Conservation (phyloP, 495 filamentous ascomycete species). For the Glarea lozoyensis region DNA sequence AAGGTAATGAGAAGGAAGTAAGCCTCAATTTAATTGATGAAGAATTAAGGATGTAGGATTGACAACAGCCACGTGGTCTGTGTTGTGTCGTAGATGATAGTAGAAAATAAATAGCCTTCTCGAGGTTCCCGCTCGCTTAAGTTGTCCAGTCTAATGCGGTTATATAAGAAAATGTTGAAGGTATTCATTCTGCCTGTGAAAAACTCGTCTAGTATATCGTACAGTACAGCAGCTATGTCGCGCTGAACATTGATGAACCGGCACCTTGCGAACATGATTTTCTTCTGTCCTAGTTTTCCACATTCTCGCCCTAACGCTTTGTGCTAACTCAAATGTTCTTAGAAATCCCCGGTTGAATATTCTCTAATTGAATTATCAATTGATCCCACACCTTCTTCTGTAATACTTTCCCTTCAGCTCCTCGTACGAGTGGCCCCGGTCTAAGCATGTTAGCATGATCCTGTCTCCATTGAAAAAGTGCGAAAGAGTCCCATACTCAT, state of each 20-base stretch:
- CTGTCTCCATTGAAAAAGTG: neutral
- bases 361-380: conserved; percentile 2
- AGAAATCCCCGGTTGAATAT: conserved; percentile 10
- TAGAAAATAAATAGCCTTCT: no score
- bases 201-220: no score
- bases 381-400: conserved; percentile 10
- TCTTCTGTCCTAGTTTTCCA: neutral
- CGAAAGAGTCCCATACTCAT: neutral
- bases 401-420: neutral
- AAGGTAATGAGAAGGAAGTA: conserved; percentile 3
- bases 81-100: no score
- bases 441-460: neutral
- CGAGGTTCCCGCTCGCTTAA: no score
- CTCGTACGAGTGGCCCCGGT: neutral
- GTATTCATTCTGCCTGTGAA: no score
- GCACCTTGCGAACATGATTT: no score
- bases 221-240: no score
- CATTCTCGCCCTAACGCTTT: neutral
- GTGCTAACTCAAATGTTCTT: neutral
- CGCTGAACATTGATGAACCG: no score
- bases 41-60: neutral
- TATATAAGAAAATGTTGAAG: no score
- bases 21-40: neutral
- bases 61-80: no score
- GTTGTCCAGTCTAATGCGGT: no score